Percentiles rank a stretch among this genome's conserved stretches.
These are phyloP conservation scores for Exophiala bonariae DNA, from an alignment of 2,329 filamentous ascomycete genomes.

Conservation along the genomic window DNA sequence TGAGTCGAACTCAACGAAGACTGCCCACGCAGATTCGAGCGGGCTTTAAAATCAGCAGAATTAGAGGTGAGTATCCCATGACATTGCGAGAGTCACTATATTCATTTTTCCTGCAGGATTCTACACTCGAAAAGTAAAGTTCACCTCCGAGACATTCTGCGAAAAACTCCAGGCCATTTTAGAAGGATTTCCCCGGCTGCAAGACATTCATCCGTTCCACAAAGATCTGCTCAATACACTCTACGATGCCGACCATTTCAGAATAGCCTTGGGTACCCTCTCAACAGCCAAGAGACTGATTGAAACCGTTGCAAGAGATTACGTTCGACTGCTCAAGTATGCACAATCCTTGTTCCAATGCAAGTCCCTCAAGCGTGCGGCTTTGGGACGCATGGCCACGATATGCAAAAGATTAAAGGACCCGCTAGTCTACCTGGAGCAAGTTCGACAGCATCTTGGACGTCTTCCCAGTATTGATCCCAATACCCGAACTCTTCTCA, in stretches of 20 bases:
- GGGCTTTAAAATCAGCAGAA: conserved; percentile 94
- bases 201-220: conserved; percentile 94
- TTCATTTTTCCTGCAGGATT: conserved; percentile 59
- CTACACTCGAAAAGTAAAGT: conserved; percentile 98
- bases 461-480: conserved; percentile 98
- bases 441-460: conserved; percentile 93
- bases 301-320: conserved; percentile 93
- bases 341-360: conserved; percentile 96
- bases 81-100: conserved; percentile 15
- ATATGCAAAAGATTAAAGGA: conserved; percentile 94
- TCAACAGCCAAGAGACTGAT: conserved; percentile 96
- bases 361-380: conserved; percentile 97
- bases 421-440: conserved; percentile 90
- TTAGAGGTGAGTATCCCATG: conserved; percentile 56
- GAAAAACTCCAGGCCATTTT: conserved; percentile 91
- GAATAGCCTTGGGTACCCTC: conserved; percentile 92
- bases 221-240: conserved; percentile 93
- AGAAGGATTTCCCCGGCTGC: conserved; percentile 86
- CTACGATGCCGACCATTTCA: conserved; percentile 97
- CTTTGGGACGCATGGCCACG: conserved; percentile 95
- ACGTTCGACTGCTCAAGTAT: conserved; percentile 94
- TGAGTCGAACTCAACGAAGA: conserved; percentile 88
- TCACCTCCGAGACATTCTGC: conserved; percentile 92
- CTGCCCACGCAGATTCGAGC: conserved; percentile 93
- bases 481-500: conserved; percentile 91